Percentiles rank a stretch among this genome's conserved stretches.
These are phyloP conservation scores for Limnanthes douglasii DNA, from an alignment of 345 rosid species.

Conservation along the genomic window DNA sequence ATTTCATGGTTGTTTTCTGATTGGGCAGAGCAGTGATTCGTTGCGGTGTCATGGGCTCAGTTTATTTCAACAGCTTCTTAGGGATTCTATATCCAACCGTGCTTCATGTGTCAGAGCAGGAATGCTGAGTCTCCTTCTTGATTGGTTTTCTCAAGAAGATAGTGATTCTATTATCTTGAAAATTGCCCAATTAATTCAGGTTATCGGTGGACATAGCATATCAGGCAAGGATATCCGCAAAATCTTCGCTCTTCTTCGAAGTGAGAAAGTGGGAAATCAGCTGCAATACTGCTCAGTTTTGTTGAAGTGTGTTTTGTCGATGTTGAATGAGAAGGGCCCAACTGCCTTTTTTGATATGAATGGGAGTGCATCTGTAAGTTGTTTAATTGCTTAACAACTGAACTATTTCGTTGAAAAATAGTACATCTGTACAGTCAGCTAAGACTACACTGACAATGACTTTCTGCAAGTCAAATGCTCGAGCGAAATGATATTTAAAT, in stretches of 20 bases:
- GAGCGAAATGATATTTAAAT: too few species aligned
- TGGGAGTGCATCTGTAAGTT: conserved; percentile 84
- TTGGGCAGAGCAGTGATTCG: conserved; percentile 99
- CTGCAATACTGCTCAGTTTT: conserved; percentile 79
- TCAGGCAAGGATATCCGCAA: conserved; percentile 98
- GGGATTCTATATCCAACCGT: conserved; percentile 81
- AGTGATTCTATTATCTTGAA: conserved; percentile 56
- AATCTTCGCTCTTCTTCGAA: conserved; percentile 86
- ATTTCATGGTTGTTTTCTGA: conserved; percentile 31
- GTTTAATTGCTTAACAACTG: too few species aligned
- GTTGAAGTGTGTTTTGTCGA: conserved; percentile 61
- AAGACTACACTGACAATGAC: too few species aligned
- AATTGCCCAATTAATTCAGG: conserved; percentile 76
- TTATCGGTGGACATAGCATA: conserved; percentile 93
- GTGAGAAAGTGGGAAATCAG: conserved; percentile 72
- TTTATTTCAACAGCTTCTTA: conserved; percentile 66
- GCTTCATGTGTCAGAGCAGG: conserved; percentile 90
- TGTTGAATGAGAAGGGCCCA: conserved; percentile 97
- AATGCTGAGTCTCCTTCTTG: conserved; percentile 87
- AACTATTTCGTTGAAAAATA: too few species aligned
- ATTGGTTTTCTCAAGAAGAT: conserved; percentile 84
- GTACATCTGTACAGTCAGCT: too few species aligned
- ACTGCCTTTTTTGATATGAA: conserved; percentile 85
- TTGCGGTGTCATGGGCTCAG: conserved; percentile 74
- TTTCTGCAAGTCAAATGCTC: too few species aligned